phyloP scores from a whole-genome alignment of 331 rosid species.

The Saraca asoca region DNA sequence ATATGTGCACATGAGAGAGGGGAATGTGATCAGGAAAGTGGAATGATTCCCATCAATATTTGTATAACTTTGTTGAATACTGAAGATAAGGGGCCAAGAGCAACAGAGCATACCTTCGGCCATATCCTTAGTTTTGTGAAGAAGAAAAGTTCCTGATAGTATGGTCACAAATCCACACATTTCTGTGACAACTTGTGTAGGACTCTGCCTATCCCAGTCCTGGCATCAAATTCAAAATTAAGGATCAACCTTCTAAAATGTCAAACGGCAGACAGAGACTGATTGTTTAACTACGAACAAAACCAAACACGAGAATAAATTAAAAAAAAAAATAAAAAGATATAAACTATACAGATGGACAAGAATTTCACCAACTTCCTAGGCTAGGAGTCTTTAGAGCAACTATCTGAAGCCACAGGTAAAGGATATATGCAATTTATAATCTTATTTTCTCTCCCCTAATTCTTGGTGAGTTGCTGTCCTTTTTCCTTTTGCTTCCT shows the following conservation, averaged over 20 bases:
- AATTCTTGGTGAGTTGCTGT: background rate
- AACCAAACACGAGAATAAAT: background rate
- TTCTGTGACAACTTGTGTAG: conserved; percentile 92
- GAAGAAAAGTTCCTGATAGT: conserved; percentile 97
- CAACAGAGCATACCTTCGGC: conserved; percentile 66
- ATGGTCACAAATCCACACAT: conserved; percentile 98
- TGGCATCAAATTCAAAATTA: conserved; percentile 43
- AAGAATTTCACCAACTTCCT: background rate
- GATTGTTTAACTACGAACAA: background rate
- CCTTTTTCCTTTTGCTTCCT: no score
- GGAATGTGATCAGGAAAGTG: background rate
- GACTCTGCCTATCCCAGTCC: conserved; percentile 99
- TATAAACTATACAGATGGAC: background rate
- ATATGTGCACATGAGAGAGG: background rate
- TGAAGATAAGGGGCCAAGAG: background rate
- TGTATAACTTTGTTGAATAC: background rate
- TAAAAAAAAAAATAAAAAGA: background rate
- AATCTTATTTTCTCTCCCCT: conserved; percentile 4
- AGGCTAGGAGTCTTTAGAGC: background rate
- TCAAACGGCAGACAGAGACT: conserved; percentile 14
- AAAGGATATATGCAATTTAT: background rate
- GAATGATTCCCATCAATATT: background rate
- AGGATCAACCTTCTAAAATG: conserved; percentile 25
- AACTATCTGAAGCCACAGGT: conserved; percentile 23
- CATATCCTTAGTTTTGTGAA: conserved; percentile 98